phyloP scores from a whole-genome alignment of 805 yeast species.

The Yarrowia osloensis region DNA sequence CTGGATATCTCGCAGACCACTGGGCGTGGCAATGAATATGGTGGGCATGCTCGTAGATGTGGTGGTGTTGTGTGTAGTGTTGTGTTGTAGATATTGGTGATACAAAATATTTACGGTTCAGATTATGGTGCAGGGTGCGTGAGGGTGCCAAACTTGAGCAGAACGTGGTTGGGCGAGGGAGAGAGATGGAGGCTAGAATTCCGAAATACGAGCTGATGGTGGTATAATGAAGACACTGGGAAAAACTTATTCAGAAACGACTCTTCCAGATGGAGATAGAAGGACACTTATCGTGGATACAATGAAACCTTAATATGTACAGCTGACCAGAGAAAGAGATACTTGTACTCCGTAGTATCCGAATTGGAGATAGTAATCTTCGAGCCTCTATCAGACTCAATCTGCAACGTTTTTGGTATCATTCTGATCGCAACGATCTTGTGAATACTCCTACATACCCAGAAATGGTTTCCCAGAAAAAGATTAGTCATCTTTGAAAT shows the following conservation, averaged over 20 bases:
- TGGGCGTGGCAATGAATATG: constrained; percentile 32
- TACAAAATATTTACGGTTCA: neutral
- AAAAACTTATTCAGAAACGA: neutral
- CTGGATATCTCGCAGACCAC: constrained; percentile 28
- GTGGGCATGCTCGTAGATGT: constrained; percentile 9
- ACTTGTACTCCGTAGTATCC: too few species aligned
- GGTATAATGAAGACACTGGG: neutral
- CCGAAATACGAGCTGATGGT: neutral
- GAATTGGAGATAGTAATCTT: too few species aligned
- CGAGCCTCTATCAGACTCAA: too few species aligned
- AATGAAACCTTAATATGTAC: too few species aligned
- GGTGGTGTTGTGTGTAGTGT: neutral
- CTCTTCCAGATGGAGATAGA: neutral
- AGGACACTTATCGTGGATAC: too few species aligned
- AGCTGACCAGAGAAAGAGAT: too few species aligned
- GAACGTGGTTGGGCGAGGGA: neutral
- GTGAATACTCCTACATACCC: neutral
- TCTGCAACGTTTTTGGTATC: neutral
- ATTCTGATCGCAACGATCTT: neutral
- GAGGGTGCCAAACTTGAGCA: neutral
- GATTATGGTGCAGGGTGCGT: neutral
- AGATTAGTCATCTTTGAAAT: too few species aligned
- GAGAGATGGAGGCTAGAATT: neutral
- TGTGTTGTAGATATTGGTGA: neutral
- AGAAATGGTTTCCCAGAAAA: too few species aligned